phyloP scores from a whole-genome alignment of 2,329 filamentous ascomycete species.

The Amesomyces nigricolor region DNA sequence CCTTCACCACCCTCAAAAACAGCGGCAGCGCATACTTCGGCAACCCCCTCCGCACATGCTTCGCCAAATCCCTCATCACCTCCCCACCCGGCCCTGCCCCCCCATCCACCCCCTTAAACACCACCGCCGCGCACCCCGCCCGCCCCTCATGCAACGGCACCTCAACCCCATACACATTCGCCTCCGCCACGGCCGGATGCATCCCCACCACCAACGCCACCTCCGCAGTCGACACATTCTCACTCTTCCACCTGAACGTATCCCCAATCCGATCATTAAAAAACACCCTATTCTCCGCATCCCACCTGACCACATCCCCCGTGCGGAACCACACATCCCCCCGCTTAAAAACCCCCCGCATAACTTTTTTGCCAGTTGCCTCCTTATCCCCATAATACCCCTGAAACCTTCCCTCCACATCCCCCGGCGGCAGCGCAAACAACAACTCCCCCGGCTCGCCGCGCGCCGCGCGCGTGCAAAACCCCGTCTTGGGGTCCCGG shows the following conservation, averaged over 20 bases:
- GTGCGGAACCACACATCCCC: constrained; percentile 80
- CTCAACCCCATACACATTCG: constrained; percentile 79
- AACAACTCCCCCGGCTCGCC: constrained; percentile 72
- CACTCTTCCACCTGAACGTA: constrained; percentile 75
- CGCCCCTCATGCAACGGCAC: constrained; percentile 77
- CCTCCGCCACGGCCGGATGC: constrained; percentile 63
- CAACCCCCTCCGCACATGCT: constrained; percentile 51
- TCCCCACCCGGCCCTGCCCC: constrained; percentile 39
- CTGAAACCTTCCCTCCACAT: constrained; percentile 63
- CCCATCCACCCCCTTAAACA: constrained; percentile 45
- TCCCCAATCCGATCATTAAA: constrained; percentile 79
- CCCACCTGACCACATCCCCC: constrained; percentile 73
- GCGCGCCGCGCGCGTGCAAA: constrained; percentile 54
- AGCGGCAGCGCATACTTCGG: constrained; percentile 72
- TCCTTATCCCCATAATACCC: constrained; percentile 73
- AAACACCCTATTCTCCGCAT: constrained; percentile 64
- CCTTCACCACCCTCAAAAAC: constrained; percentile 64
- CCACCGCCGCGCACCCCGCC: constrained; percentile 72
- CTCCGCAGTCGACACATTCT: constrained; percentile 78
- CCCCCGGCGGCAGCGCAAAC: constrained; percentile 59
- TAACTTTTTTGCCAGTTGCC: constrained; percentile 67
- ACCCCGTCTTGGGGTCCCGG: constrained; percentile 63
- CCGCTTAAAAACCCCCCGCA: constrained; percentile 65
- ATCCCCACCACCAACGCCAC: constrained; percentile 69
- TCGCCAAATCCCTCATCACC: constrained; percentile 54